A percentile compares a stretch with the other conserved stretches of the same genome.
phyloP scores from a whole-genome alignment of 2,329 filamentous ascomycete genomes.

The Tolypocladium tropicale region DNA sequence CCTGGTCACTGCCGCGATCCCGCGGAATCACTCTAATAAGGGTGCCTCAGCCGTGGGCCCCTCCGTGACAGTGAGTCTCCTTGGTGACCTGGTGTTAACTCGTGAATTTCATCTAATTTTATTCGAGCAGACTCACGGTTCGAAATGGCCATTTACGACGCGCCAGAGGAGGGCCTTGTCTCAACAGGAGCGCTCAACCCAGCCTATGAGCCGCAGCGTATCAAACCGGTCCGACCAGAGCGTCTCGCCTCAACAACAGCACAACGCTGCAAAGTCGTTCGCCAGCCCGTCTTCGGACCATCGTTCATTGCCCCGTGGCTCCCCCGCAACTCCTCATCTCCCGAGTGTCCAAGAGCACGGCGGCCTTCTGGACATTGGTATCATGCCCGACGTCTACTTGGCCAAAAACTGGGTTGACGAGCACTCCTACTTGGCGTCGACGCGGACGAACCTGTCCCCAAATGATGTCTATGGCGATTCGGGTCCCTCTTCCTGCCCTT shows the following conservation, averaged over 20 bases:
- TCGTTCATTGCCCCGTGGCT: constrained; percentile 19
- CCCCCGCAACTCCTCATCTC: constrained; percentile 19
- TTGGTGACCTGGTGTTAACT: not conserved
- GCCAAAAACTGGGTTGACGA: constrained; percentile 16
- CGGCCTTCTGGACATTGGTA: constrained; percentile 19
- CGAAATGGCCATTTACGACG: constrained; percentile 5
- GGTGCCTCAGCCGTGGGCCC: not conserved
- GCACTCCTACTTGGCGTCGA: constrained; percentile 14
- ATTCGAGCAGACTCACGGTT: not conserved
- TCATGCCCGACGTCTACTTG: constrained; percentile 29
- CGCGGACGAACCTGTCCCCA: constrained; percentile 11
- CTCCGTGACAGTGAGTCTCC: constrained; percentile 2
- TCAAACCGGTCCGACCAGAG: constrained; percentile 30
- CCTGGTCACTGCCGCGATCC: not conserved
- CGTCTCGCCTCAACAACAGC: constrained; percentile 12
- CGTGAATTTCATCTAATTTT: not conserved
- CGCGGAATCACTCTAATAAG: not conserved
- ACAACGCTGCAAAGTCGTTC: constrained; percentile 21
- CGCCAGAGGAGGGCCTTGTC: constrained; percentile 15
- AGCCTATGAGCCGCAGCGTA: constrained; percentile 33
- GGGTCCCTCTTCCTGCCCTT: constrained; percentile 28
- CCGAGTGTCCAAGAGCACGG: constrained; percentile 25
- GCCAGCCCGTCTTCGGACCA: constrained; percentile 14
- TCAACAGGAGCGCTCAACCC: constrained; percentile 18
- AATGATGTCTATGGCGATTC: constrained; percentile 14